These are phyloP conservation scores for Filosporella fistucella DNA, from an alignment of 495 filamentous ascomycete species.

Conservation along the genomic window DNA sequence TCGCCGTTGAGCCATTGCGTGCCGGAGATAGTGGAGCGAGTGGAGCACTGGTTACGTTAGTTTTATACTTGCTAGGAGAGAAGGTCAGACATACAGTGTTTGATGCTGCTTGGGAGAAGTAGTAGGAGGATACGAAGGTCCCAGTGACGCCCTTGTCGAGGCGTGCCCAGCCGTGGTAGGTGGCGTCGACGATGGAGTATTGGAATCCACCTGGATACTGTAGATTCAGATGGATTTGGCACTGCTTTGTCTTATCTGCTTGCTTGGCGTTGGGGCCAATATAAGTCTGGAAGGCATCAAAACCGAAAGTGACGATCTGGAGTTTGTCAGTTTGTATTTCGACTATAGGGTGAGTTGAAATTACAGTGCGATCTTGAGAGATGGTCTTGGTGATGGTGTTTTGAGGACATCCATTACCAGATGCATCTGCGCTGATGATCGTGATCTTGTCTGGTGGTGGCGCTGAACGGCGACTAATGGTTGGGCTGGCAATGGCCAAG, in stretches of 20 bases:
- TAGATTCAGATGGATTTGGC: conserved; percentile 53
- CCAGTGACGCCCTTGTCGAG: conserved; percentile 43
- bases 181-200: conserved; percentile 48
- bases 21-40: conserved; percentile 41
- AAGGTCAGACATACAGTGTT: conserved; percentile 32
- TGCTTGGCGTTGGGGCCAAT: conserved; percentile 39
- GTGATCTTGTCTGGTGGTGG: conserved; percentile 38
- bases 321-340: background rate
- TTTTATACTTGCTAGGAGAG: background rate
- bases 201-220: conserved; percentile 57
- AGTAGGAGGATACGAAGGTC: conserved; percentile 52
- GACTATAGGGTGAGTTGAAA: conserved; percentile 11
- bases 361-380: conserved; percentile 45
- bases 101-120: conserved; percentile 45
- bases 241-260: conserved; percentile 46
- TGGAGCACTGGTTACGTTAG: no score
- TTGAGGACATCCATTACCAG: conserved; percentile 53
- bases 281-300: conserved; percentile 53
- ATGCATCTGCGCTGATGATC: conserved; percentile 53
- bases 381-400: conserved; percentile 43
- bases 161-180: conserved; percentile 52
- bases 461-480: conserved; percentile 28
- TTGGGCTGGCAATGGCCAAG: conserved; percentile 40
- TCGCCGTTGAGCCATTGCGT: conserved; percentile 33
- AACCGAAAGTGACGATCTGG: conserved; percentile 52